Conservation (phyloP, 2,329 filamentous ascomycete species). For the Aureobasidium zeae region DNA sequence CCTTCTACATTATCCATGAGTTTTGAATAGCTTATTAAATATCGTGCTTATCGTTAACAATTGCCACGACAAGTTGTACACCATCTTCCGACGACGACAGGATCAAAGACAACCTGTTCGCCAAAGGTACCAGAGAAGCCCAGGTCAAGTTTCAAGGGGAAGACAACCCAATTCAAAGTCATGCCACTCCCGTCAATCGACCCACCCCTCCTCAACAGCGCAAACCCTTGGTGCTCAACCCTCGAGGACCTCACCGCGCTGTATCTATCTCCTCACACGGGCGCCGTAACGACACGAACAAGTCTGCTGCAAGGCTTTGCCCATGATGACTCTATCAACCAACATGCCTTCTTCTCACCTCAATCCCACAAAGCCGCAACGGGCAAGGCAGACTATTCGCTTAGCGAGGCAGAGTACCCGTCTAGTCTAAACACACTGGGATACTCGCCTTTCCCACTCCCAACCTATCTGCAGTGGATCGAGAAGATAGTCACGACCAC, state of each 20-base stretch:
- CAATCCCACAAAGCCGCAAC: slow-evolving; percentile 26
- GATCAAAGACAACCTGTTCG: too few relatives aligned
- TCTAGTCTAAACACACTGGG: slow-evolving; percentile 58
- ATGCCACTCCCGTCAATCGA: slow-evolving; percentile 41
- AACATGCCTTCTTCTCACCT: slow-evolving; percentile 56
- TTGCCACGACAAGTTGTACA: too few relatives aligned
- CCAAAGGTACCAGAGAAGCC: too few relatives aligned
- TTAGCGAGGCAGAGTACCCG: slow-evolving; percentile 14
- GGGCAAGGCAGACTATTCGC: slow-evolving; percentile 1
- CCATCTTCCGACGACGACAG: too few relatives aligned
- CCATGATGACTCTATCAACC: slow-evolving; percentile 52
- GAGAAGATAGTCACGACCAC: slow-evolving; percentile 46
- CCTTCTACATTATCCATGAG: too few relatives aligned
- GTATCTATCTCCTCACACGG: slow-evolving; percentile 53
- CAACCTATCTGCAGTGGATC: slow-evolving; percentile 51
- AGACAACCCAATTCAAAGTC: neutral
- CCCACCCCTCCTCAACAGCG: slow-evolving; percentile 64
- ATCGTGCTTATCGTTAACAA: too few relatives aligned
- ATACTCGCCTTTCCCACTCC: slow-evolving; percentile 57
- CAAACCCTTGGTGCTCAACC: slow-evolving; percentile 66
- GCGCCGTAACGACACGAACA: slow-evolving; percentile 67
- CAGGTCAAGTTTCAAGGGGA: too few relatives aligned
- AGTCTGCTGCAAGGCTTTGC: slow-evolving; percentile 55
- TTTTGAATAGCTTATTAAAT: too few relatives aligned
- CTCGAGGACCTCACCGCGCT: slow-evolving; percentile 52